Percentiles rank a stretch among this genome's conserved stretches.
Evolutionary conservation across 805 yeast species (phyloP).

Genomic region (Candida succiphila): DNA sequence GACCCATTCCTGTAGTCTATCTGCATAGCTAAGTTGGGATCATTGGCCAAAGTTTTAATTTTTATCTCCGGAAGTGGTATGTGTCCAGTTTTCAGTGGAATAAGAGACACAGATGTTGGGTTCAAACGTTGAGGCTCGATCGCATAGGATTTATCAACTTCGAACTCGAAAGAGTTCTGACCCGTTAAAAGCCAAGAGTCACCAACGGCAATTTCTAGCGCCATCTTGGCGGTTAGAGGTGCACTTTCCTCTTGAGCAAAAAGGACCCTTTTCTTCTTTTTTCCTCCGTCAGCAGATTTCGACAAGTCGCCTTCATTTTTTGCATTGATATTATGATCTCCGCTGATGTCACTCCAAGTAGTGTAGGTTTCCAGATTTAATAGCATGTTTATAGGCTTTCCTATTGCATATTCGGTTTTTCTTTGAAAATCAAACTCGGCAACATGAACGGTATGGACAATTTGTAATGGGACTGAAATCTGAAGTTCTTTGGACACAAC

Average conservation of each 20-base stretch:
- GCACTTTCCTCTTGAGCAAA: conserved; percentile 7
- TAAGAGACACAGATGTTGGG: conserved; percentile 34
- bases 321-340: neutral
- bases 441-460: conserved; percentile 48
- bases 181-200: conserved; percentile 85
- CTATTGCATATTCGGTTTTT: conserved; percentile 41
- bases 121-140: conserved; percentile 1
- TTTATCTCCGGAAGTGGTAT: conserved; percentile 55
- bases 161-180: conserved; percentile 41
- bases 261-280: conserved; percentile 12
- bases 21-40: conserved; percentile 31
- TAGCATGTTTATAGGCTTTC: conserved; percentile 45
- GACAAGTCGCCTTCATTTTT: too few species aligned
- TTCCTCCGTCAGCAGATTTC: conserved; percentile 1
- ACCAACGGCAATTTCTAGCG: conserved; percentile 15
- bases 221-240: conserved; percentile 8
- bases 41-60: conserved; percentile 25
- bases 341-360: conserved; percentile 27
- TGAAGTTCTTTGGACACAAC: conserved; percentile 8
- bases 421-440: conserved; percentile 34
- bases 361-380: conserved; percentile 34
- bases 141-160: conserved; percentile 15
- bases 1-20: conserved; percentile 58
- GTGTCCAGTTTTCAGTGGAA: conserved; percentile 74
- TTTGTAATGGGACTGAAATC: conserved; percentile 56